Base-by-base conservation (phyloP, 2,329 filamentous ascomycete species). In the Colletotrichum falcatum region DNA sequence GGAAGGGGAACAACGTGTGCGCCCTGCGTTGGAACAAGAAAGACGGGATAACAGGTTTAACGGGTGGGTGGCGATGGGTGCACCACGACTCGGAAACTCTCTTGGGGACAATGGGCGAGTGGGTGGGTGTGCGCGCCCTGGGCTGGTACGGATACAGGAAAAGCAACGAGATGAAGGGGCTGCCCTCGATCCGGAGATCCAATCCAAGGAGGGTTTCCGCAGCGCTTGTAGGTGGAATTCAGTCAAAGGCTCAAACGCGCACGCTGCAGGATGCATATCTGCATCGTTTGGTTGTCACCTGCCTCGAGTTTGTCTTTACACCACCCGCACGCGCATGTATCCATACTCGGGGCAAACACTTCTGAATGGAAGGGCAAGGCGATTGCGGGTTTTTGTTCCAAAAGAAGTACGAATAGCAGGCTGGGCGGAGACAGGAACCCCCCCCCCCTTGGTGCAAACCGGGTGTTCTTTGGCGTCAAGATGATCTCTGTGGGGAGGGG, bases 111-210 rank as follows among this genome's bases (percentile, higher is more conserved):
- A 70, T 61, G 30, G 30, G 7, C 46, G 65, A n/a, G 28, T 46
- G 46, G 51, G 63, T 70, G 55, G 66, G 33, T n/a, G n/a, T n/a
- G n/a, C n/a, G n/a, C 49, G 46, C 42, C 30, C 30, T 7, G 30
- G 30, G 30, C 30, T 33, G 30, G 30, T 7, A 33, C 6, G 3
- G 37, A 12, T 9, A 16, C 37, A 39, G 62, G 65, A 62, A 54
- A 53, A 66, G 58, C 51, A 66, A 66, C 33, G 55, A 70, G 56
- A 70, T 62, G 51, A 67, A 70, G 51, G 56, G 67, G 67, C 35
- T 54, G 37, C n/a, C 30, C 26, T 23, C 58, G n/a, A 51, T 46
- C 46, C 54, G 23, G 53, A 62, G 37, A 51, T 62, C 35, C 66
- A 61, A 49, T 14, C 26, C 14, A 61, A 20, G 59, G 18, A 9